Evolutionary conservation across 2,329 filamentous ascomycete genomes (phyloP).

Genomic region (Verticillium nubilum): DNA sequence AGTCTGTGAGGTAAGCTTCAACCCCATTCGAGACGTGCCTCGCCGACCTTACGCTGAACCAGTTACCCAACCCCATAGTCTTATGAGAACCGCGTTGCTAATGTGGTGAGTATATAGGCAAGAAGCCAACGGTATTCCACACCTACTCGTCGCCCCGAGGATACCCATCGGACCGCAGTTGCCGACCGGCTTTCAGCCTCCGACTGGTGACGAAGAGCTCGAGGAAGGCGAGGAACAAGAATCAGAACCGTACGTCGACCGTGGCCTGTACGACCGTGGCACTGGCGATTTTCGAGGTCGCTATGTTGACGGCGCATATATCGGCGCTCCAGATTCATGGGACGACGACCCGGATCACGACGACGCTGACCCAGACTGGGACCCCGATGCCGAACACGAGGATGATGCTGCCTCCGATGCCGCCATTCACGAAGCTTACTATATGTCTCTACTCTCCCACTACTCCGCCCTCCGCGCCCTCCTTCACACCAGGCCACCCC

Average conservation of each 20-base stretch:
- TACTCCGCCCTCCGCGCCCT: constrained; percentile 60
- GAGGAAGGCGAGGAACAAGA: constrained; percentile 20
- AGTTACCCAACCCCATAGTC: constrained; percentile 6
- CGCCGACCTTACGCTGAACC: constrained; percentile 1
- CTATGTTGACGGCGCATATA: constrained; percentile 76
- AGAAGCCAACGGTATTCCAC: constrained; percentile 70
- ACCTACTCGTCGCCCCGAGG: constrained; percentile 61
- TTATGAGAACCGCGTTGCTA: constrained; percentile 27
- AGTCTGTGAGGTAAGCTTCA: constrained; percentile 60
- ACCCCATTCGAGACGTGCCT: neutral
- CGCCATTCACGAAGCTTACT: constrained; percentile 60
- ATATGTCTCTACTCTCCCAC: constrained; percentile 56
- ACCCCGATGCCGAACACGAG: constrained; percentile 14
- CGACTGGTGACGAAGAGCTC: constrained; percentile 11
- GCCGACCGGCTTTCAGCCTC: constrained; percentile 29
- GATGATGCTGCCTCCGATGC: constrained; percentile 22
- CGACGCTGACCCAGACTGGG: constrained; percentile 17
- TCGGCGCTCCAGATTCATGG: constrained; percentile 46
- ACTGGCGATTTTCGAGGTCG: constrained; percentile 54
- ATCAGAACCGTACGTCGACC: constrained; percentile 28
- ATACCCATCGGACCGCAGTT: constrained; percentile 46
- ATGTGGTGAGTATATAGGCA: constrained; percentile 56
- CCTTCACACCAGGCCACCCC: constrained; percentile 52
- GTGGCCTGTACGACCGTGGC: constrained; percentile 41
- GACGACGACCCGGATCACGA: constrained; percentile 16